A percentile compares a stretch with the other conserved stretches of the same genome.
phyloP scores from a whole-genome alignment of 2,329 filamentous ascomycete species.

The Sporothrix brunneoviolacea region DNA sequence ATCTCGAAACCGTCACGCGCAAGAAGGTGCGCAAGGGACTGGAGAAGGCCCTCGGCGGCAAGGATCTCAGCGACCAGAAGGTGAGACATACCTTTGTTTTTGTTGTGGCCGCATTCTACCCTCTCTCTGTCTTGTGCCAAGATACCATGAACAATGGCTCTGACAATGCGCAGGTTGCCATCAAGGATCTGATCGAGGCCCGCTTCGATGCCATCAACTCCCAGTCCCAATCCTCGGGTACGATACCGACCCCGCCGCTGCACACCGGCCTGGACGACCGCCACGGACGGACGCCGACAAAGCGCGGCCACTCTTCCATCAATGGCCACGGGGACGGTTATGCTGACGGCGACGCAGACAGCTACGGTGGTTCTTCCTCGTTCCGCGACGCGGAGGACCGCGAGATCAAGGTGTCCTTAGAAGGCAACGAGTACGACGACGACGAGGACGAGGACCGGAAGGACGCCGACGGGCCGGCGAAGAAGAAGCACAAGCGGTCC shows the following conservation, averaged over 20 bases:
- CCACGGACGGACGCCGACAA: no score
- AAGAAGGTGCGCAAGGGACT: conserved; percentile 56
- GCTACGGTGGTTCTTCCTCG: no score
- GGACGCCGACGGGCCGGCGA: conserved; percentile 28
- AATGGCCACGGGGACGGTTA: background rate
- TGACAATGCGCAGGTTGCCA: conserved; percentile 53
- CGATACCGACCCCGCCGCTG: conserved; percentile 38
- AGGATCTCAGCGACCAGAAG: conserved; percentile 54
- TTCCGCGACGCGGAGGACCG: no score
- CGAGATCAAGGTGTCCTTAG: conserved; percentile 23
- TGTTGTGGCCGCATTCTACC: no score
- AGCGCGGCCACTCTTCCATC: no score
- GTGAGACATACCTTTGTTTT: no score
- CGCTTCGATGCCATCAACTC: conserved; percentile 66
- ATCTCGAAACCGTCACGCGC: conserved; percentile 56
- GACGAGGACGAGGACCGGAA: conserved; percentile 41
- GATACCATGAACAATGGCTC: background rate
- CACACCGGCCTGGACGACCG: conserved; percentile 20
- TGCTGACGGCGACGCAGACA: conserved; percentile 16
- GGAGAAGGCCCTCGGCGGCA: conserved; percentile 47
- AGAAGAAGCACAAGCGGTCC: conserved; percentile 63
- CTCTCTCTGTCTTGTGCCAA: no score
- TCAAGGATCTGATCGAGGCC: conserved; percentile 65
- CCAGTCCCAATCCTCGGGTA: conserved; percentile 39
- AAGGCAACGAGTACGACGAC: conserved; percentile 33